phyloP scores from a whole-genome alignment of 352 stramenopile species.

The Phytophthora colocasiae region DNA sequence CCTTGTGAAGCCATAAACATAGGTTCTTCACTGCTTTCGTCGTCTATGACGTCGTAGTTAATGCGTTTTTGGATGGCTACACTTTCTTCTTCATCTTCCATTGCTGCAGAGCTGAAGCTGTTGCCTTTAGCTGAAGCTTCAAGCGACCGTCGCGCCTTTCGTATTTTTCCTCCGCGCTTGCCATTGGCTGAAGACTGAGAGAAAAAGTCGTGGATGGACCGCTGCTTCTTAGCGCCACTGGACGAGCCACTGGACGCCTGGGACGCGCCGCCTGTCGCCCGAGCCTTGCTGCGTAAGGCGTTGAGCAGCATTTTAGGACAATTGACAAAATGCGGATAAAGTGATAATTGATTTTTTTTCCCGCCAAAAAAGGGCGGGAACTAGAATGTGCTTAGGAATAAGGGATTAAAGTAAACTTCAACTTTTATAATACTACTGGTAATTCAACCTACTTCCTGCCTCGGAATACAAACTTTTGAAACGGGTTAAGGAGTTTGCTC shows the following conservation, averaged over 20 bases:
- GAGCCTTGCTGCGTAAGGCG: slow-evolving; percentile 47
- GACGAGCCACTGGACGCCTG: slow-evolving; percentile 14
- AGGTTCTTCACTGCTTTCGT: slow-evolving; percentile 61
- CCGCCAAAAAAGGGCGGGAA: slow-evolving; percentile 18
- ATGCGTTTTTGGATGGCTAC: slow-evolving; percentile 75
- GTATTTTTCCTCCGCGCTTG: slow-evolving; percentile 30
- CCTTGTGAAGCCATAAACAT: slow-evolving; percentile 43
- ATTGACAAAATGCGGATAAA: too few relatives aligned
- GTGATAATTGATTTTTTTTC: slow-evolving; percentile 12
- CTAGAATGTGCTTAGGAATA: too few relatives aligned
- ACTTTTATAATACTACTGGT: background rate
- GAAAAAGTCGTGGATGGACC: slow-evolving; percentile 90
- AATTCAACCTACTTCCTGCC: slow-evolving; percentile 13
- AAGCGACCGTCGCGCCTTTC: slow-evolving; percentile 45
- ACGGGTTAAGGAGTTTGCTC: slow-evolving; percentile 19
- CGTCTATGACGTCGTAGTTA: slow-evolving; percentile 70
- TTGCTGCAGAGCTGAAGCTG: slow-evolving; percentile 18
- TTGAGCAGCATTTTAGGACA: slow-evolving; percentile 42
- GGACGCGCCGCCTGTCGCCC: slow-evolving; percentile 21
- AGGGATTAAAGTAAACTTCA: background rate
- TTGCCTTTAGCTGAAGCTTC: slow-evolving; percentile 42
- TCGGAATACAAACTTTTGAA: slow-evolving; percentile 29
- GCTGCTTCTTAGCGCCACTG: slow-evolving; percentile 73
- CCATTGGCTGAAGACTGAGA: slow-evolving; percentile 42
- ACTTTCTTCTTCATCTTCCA: slow-evolving; percentile 46